Base-by-base conservation (phyloP, 2,329 filamentous ascomycete species). In the Aphanocladium album region DNA sequence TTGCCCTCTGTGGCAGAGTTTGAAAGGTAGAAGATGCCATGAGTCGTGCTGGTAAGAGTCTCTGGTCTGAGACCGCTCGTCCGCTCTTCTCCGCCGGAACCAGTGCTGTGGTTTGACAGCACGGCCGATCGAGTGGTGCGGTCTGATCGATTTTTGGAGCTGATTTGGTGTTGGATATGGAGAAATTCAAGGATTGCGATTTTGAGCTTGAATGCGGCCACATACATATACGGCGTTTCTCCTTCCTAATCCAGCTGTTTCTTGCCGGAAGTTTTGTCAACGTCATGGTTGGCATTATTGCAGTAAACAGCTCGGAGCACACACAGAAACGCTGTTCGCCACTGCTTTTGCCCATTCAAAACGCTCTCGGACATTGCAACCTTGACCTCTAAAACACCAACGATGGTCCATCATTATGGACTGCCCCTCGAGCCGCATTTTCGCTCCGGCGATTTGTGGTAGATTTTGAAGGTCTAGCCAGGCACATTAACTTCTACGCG, bases 11-110 rank as follows among this genome's bases (percentile, higher is more conserved):
- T 51, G 7, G n/a, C 23, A 6, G 35, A 19, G 21, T 75, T 79
- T 74, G 80, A 76, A 78, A 86, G 81, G 79, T 77, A 81, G 78
- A 73, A 76, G 78, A 78, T 79, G 80, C 87, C 85, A 91, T 91
- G 89, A 90, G 89, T 85, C 83, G 71, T 79, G 82, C 78, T 73
- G 88, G 83, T 88, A 89, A 91, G 88, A 89, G 78, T 83, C 83
- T 88, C 83, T 82, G 76, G 78, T 63, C 79, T 74, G 86, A 85
- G 83, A 84, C 79, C 88, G 82, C 89, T 90, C 89, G 88, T 91
- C 88, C 84, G 86, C 82, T 75, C 74, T 76, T 76, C 75, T 75
- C 80, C 81, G 79, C 88, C 87, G 89, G 89, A 83, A 79, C 72
- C 70, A 69, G 77, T 72, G 81, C 79, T 77, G 74, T 80, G 82